Percentiles rank a stretch among this genome's conserved stretches.
Evolutionary conservation across 202 grass and related monocot genomes (phyloP).

Genomic region (Thinopyrum obtusiflorum): DNA sequence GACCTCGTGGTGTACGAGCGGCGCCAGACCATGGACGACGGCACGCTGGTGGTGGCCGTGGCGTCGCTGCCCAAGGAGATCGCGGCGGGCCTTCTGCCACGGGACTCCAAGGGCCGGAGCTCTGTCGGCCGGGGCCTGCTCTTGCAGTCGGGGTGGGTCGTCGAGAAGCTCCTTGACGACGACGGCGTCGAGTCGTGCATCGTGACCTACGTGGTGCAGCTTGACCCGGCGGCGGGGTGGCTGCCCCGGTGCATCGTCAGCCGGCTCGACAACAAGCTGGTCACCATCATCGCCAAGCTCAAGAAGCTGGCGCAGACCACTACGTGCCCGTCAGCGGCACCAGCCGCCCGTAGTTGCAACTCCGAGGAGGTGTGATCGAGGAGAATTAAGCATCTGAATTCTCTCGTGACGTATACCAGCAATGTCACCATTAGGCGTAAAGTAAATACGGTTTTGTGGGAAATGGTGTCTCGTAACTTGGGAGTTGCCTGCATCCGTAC

Average conservation of each 20-base stretch:
- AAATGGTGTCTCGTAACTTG: neutral
- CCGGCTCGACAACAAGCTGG: conserved; percentile 85
- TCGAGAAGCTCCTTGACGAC: conserved; percentile 62
- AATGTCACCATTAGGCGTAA: neutral
- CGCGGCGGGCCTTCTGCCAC: conserved; percentile 74
- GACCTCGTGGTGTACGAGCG: conserved; percentile 94
- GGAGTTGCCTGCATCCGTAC: neutral
- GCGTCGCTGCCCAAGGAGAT: conserved; percentile 97
- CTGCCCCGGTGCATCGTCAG: conserved; percentile 79
- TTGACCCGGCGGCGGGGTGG: conserved; percentile 81
- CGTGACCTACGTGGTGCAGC: conserved; percentile 87
- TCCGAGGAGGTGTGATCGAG: neutral
- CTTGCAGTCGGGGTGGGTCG: conserved; percentile 95
- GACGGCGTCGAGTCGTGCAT: conserved; percentile 56
- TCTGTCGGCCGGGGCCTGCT: conserved; percentile 54
- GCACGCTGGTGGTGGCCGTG: conserved; percentile 86
- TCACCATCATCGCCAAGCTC: conserved; percentile 82
- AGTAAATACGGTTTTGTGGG: conserved; percentile 19
- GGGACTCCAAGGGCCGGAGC: conserved; percentile 27
- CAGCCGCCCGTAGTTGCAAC: neutral
- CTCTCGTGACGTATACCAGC: neutral
- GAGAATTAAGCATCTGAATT: neutral
- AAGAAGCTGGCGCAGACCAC: conserved; percentile 67
- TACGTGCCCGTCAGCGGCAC: neutral
- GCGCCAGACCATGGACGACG: conserved; percentile 93